Conservation (phyloP, 345 rosid genomes). For the Populus davidiana region DNA sequence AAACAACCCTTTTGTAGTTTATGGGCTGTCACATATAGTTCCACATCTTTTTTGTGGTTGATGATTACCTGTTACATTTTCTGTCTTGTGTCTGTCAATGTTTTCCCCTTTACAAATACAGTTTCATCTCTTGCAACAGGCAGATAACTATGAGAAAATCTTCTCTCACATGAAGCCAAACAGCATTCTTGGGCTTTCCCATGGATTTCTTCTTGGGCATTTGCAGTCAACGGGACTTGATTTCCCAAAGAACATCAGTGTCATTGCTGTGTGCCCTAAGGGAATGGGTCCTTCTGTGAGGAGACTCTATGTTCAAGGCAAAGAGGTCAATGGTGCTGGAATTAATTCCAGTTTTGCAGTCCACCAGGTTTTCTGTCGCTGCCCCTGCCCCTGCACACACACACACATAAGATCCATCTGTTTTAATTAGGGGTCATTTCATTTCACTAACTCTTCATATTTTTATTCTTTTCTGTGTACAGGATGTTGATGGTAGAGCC, state of each 20-base stretch:
- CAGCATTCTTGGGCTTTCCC: constrained; percentile 92
- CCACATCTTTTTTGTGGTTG: background rate
- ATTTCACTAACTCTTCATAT: background rate
- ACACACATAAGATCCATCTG: background rate
- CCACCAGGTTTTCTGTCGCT: constrained; percentile 58
- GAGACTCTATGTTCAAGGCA: constrained; percentile 90
- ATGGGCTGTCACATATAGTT: background rate
- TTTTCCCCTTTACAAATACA: no score
- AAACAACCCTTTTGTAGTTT: background rate
- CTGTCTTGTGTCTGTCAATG: background rate
- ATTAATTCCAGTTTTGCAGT: constrained; percentile 90
- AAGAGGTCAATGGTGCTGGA: constrained; percentile 94
- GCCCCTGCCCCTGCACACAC: background rate
- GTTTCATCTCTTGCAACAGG: constrained; percentile 37
- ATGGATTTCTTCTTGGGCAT: constrained; percentile 89
- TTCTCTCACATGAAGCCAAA: constrained; percentile 91
- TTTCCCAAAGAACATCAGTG: constrained; percentile 81
- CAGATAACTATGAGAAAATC: constrained; percentile 75
- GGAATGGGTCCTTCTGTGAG: constrained; percentile 98
- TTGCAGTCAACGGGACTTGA: constrained; percentile 68
- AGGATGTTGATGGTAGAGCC: constrained; percentile 96
- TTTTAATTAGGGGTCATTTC: background rate
- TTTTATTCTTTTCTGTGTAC: background rate
- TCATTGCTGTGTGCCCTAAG: constrained; percentile 88
- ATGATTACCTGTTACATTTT: background rate